Percentiles rank a stretch among this genome's conserved stretches.
Evolutionary conservation across 2,329 filamentous ascomycete species (phyloP).

Genomic region (Pyrenophora graminea): DNA sequence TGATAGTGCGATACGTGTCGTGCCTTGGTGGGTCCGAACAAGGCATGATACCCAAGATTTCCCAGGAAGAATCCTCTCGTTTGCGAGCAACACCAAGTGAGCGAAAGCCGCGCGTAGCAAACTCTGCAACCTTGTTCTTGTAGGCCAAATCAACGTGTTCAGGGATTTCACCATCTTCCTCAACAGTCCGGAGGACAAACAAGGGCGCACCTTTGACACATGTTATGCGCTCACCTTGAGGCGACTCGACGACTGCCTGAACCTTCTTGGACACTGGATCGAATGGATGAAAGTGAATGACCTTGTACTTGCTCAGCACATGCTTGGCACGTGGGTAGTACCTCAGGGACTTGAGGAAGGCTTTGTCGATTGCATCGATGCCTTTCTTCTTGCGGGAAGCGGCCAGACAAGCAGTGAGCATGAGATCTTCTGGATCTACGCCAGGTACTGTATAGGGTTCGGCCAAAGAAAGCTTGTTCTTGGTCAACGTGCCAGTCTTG

Average conservation of each 20-base stretch:
- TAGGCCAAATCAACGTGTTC: constrained; percentile 79
- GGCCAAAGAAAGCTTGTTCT: constrained; percentile 87
- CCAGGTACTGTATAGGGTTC: constrained; percentile 83
- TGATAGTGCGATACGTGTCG: constrained; percentile 87
- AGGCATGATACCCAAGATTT: constrained; percentile 93
- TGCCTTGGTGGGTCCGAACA: constrained; percentile 90
- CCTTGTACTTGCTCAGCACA: constrained; percentile 80
- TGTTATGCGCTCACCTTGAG: constrained; percentile 79
- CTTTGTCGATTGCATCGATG: constrained; percentile 93
- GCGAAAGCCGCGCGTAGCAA: constrained; percentile 90
- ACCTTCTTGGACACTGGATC: constrained; percentile 95
- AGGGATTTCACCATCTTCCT: constrained; percentile 80
- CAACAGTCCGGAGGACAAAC: constrained; percentile 83
- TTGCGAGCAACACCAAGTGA: constrained; percentile 92
- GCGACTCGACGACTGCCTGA: constrained; percentile 78
- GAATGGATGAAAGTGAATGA: constrained; percentile 83
- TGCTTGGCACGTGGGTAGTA: constrained; percentile 82
- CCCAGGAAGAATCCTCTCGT: constrained; percentile 79
- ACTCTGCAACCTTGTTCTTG: constrained; percentile 91
- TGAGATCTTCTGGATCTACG: constrained; percentile 83
- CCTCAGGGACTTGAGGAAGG: constrained; percentile 83
- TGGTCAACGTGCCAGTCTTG: constrained; percentile 91
- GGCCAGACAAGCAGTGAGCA: constrained; percentile 88
- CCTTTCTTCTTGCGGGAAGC: constrained; percentile 94
- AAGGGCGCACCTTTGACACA: constrained; percentile 92